phyloP scores from a whole-genome alignment of 164 flowering plant genomes.

The Aristolochia contorta region DNA sequence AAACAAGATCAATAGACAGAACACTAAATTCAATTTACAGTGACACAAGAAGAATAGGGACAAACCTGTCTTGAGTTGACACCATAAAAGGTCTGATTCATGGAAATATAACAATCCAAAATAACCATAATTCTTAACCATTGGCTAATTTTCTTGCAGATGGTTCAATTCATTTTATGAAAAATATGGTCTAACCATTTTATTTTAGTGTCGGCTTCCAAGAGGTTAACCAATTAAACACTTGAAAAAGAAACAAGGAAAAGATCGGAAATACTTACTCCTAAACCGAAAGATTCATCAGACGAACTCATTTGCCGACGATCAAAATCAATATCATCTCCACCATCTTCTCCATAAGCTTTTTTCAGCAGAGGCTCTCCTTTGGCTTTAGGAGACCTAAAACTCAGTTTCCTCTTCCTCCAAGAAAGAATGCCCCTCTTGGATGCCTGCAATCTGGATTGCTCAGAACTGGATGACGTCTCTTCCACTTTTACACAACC shows the following conservation, averaged over 20 bases:
- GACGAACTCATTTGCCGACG: constrained; percentile 88
- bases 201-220: too few species aligned
- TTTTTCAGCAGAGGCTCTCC: constrained; percentile 94
- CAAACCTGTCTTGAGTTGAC: too few species aligned
- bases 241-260: not conserved
- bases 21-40: too few species aligned
- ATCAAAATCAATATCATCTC: constrained; percentile 96
- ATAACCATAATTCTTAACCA: too few species aligned
- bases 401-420: constrained; percentile 89
- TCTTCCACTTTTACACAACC: constrained; percentile 51
- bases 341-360: constrained; percentile 94
- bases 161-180: too few species aligned
- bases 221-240: not conserved
- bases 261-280: constrained; percentile 35
- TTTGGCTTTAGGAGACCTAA: constrained; percentile 85
- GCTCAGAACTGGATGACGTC: constrained; percentile 32
- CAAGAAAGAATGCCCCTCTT: constrained; percentile 78
- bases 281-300: constrained; percentile 51
- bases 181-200: too few species aligned
- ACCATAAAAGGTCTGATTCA: too few species aligned
- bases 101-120: too few species aligned
- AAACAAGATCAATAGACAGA: too few species aligned
- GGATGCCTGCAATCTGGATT: constrained; percentile 34
- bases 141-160: too few species aligned
- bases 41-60: too few species aligned